These are phyloP conservation scores for Pulveroboletus frians DNA, from an alignment of 768 basidiomycete species.

Conservation along the genomic window DNA sequence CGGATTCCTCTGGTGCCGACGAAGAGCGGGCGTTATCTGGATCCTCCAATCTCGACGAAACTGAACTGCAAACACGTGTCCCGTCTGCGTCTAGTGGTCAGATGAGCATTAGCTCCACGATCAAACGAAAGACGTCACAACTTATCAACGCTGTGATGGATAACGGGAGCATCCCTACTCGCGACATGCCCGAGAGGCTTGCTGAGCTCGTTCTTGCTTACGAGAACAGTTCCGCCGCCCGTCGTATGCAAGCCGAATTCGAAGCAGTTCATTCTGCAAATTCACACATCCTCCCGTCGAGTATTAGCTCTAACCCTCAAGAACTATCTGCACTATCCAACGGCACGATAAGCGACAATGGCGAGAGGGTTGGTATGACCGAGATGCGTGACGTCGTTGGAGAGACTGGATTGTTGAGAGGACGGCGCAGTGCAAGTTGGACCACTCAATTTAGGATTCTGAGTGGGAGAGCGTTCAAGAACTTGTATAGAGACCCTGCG, in stretches of 20 bases:
- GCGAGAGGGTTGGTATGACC: conserved; percentile 29
- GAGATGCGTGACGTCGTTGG: conserved; percentile 62
- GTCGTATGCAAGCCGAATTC: conserved; percentile 57
- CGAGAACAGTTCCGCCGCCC: conserved; percentile 59
- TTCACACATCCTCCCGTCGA: neutral
- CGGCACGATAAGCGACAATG: conserved; percentile 20
- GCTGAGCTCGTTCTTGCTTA: conserved; percentile 70
- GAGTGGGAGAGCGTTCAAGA: conserved; percentile 97
- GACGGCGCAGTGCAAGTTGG: conserved; percentile 78
- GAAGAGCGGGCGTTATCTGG: conserved; percentile 63
- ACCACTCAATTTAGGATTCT: conserved; percentile 89
- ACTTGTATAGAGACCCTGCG: conserved; percentile 91
- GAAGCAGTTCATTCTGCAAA: conserved; percentile 34
- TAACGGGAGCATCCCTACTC: conserved; percentile 28
- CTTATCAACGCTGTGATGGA: conserved; percentile 53
- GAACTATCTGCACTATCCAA: conserved; percentile 18
- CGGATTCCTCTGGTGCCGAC: conserved; percentile 48
- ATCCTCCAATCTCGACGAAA: conserved; percentile 41
- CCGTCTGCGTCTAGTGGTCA: conserved; percentile 28
- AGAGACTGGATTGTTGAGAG: conserved; percentile 64
- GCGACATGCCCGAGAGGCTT: conserved; percentile 52
- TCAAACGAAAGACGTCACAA: conserved; percentile 72
- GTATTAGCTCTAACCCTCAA: neutral
- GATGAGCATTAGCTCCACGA: conserved; percentile 45
- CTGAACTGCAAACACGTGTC: conserved; percentile 44